Base-by-base conservation (phyloP, 2,329 filamentous ascomycete genomes). In the Delphinella strobiligena region DNA sequence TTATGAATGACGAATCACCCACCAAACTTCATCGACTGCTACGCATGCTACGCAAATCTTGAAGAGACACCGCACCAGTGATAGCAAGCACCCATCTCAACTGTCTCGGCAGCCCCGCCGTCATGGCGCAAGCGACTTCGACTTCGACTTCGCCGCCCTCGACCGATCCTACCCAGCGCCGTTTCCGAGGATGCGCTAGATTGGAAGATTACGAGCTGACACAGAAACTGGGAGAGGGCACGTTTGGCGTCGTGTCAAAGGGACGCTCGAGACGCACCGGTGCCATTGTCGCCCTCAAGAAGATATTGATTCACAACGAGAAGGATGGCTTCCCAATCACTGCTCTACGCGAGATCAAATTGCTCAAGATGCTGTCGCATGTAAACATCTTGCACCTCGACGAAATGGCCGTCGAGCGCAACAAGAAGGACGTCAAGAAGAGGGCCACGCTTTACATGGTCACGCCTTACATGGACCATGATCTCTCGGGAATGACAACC, bases 261-360 rank as follows among this genome's bases (percentile, higher is more conserved):
- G 91, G 87, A 45, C 75, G 75, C 45, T 86, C 82, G 19, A 80
- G 76, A 53, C 82, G 74, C 53, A 83, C 78, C 1, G 81, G 83
- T 39, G 71, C 75, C 17, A 61, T 89, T 34, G 82, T 94, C 45
- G 91, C 91, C 3, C 63, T 98, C 54, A 98, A 98, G 68, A 96
- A 96, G 72, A 98, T 98, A 49, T 77, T 98, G 49, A 95, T 96
- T 84, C 91, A 96, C 60, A 93, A 96, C 60, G 91, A 98, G 67
- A 96, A 95, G 60, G 91, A 98, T 62, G 91, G 91, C 36, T 98
- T 98, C 51, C 91, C 91, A n/a, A 98, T 98, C 47, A 98, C 91
- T 1, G 89, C 91, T 5, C 74, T 98, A 34, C 83, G 91, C 55
- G 91, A 98, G 61, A 95, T 98, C 67, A 96, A 96, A 67, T 75